A percentile compares a stretch with the other conserved stretches of the same genome.
Evolutionary conservation across 2,329 filamentous ascomycete species (phyloP).

Genomic region (Pseudogymnoascus sp.): DNA sequence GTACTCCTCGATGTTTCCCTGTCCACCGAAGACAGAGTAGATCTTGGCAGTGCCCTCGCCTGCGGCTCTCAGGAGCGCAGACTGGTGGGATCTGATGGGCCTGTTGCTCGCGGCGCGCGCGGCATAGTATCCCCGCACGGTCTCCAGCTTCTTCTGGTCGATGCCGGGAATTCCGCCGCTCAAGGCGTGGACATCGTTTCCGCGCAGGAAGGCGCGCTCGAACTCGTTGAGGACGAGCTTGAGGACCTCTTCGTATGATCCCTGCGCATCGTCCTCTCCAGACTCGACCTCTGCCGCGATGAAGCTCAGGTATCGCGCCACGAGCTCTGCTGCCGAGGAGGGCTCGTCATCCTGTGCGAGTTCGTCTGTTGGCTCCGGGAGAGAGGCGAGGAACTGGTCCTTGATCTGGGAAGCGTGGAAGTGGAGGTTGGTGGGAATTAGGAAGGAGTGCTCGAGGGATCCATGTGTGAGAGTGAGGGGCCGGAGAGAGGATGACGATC

Average conservation of each 20-base stretch:
- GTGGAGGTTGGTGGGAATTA: conserved; percentile 90
- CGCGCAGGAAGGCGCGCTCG: conserved; percentile 86
- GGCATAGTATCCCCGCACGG: conserved; percentile 86
- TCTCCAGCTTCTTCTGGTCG: conserved; percentile 82
- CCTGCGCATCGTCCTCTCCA: conserved; percentile 81
- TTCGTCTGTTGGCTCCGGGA: conserved; percentile 92
- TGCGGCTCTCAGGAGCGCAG: conserved; percentile 82
- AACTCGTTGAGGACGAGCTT: conserved; percentile 94
- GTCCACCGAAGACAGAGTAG: conserved; percentile 92
- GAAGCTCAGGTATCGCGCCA: conserved; percentile 88
- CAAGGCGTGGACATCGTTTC: conserved; percentile 93
- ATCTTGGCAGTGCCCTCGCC: conserved; percentile 76
- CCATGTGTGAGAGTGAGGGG: conserved; percentile 88
- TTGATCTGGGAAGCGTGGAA: conserved; percentile 94
- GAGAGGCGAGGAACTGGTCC: conserved; percentile 76
- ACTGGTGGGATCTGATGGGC: conserved; percentile 86
- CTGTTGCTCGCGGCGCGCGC: conserved; percentile 78
- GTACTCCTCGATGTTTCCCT: conserved; percentile 99
- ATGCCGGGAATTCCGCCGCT: conserved; percentile 84
- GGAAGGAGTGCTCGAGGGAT: conserved; percentile 90
- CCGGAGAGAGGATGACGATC: conserved; percentile 86
- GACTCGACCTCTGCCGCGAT: conserved; percentile 85
- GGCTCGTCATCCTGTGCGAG: conserved; percentile 97
- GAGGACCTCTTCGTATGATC: conserved; percentile 86
- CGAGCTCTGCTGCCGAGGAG: conserved; percentile 88